phyloP scores from a whole-genome alignment of 2,329 filamentous ascomycete genomes.

The Arthroderma uncinatum region DNA sequence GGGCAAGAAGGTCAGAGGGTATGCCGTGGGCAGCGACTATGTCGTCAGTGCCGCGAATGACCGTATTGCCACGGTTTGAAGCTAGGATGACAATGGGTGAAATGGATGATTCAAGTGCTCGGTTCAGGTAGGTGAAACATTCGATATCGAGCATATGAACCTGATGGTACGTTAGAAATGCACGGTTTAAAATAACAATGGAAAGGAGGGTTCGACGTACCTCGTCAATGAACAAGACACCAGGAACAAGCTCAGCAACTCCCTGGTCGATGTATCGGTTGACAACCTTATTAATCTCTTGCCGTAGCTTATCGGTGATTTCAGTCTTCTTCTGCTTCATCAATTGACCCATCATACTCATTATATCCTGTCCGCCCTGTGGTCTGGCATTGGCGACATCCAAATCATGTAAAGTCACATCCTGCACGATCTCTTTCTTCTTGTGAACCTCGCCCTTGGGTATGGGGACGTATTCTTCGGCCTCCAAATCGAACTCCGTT shows the following conservation, averaged over 20 bases:
- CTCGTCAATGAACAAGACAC: slow-evolving; percentile 97
- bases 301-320: slow-evolving; percentile 91
- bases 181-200: neutral
- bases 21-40: slow-evolving; percentile 84
- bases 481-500: slow-evolving; percentile 96
- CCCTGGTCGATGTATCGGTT: slow-evolving; percentile 98
- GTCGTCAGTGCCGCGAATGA: slow-evolving; percentile 73
- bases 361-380: slow-evolving; percentile 95
- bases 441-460: slow-evolving; percentile 99
- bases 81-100: slow-evolving; percentile 95
- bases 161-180: slow-evolving; percentile 34
- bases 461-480: slow-evolving; percentile 96
- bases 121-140: slow-evolving; percentile 97
- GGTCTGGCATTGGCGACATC: slow-evolving; percentile 92
- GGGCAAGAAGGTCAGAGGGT: slow-evolving; percentile 82
- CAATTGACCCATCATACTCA: slow-evolving; percentile 99
- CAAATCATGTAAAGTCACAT: slow-evolving; percentile 92
- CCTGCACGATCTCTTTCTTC: slow-evolving; percentile 99
- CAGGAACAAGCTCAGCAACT: slow-evolving; percentile 93
- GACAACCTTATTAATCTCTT: slow-evolving; percentile 98
- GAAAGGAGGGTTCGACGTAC: slow-evolving; percentile 39
- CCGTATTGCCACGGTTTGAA: slow-evolving; percentile 88
- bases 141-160: slow-evolving; percentile 99
- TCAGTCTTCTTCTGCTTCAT: slow-evolving; percentile 99
- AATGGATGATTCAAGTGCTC: slow-evolving; percentile 88